Evolutionary conservation across 768 basidiomycete species (phyloP), one percentile per base, ranked within the genome.

Genomic region (Boletus sp.): DNA sequence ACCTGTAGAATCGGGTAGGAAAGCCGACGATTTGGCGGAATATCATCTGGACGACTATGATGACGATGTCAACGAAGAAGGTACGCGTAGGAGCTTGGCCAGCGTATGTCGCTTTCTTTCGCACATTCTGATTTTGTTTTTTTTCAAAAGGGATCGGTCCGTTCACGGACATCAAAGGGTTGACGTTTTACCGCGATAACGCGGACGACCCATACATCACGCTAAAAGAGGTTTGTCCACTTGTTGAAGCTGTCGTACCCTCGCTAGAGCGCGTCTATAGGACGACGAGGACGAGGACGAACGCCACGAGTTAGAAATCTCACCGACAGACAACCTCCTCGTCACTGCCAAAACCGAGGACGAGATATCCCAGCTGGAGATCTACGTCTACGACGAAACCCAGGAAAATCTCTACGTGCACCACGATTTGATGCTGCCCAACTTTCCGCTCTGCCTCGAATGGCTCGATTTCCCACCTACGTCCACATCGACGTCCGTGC

Each of bases 131-230:
- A 18, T 15, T 12, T 3, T 5, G 24, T 14, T 54, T 44, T 45
- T 56, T 18, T 47, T 28, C 10, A 29, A 60, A 90, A 45, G 89
- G 76, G 44, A 69, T 75, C 59, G 89, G 94, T 39, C 90, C 90
- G 17, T 99, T 99, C 75, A 93, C 89, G 71, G 95, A 92, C 66
- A 93, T 98, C 73, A 96, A 97, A 69, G 96, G 95, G 17, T 76
- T 99, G 50, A 89, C 89, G 20, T 96, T 91, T 69, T 94, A 98
- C 72, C 84, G 86, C 50, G 86, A 94, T 64, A 94, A 94, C 66
- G 82, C 90, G 52, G 93, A 98, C 36, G 97, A 99, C 73, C 97
- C 97, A 0, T 98, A 95, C 67, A 90, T 99, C 63, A 98, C 96
- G 0, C 73, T 98, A 39, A 95, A 97, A 81, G 92, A 94, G 66